Evolutionary conservation across 2,329 filamentous ascomycete genomes (phyloP).

Genomic region (Hypoxylon sp.): DNA sequence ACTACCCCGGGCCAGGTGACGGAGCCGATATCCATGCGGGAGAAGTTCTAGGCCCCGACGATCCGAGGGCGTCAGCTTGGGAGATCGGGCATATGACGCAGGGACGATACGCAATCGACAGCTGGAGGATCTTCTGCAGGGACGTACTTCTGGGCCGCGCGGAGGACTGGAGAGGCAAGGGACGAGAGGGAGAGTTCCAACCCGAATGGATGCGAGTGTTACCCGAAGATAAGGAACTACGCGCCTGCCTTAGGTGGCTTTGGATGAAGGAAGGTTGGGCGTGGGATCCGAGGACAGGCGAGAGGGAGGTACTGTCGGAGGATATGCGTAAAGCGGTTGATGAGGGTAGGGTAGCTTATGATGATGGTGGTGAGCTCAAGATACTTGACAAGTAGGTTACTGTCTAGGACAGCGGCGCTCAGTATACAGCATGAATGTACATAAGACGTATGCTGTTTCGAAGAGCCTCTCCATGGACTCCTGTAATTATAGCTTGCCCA

Average conservation of each 20-base stretch:
- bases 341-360: constrained; percentile 70
- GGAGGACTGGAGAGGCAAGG: constrained; percentile 74
- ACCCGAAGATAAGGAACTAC: constrained; percentile 88
- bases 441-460: neutral
- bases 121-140: constrained; percentile 93
- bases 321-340: constrained; percentile 71
- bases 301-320: constrained; percentile 66
- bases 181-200: constrained; percentile 71
- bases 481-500: neutral
- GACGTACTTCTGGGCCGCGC: constrained; percentile 79
- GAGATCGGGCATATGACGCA: constrained; percentile 90
- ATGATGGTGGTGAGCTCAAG: constrained; percentile 63
- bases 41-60: constrained; percentile 51
- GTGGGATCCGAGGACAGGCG: constrained; percentile 82
- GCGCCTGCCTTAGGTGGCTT: constrained; percentile 89
- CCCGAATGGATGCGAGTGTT: constrained; percentile 93
- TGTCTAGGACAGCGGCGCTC: neutral
- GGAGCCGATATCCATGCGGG: constrained; percentile 52
- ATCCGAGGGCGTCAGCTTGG: constrained; percentile 63
- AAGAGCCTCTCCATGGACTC: neutral
- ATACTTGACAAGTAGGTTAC: constrained; percentile 54
- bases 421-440: neutral
- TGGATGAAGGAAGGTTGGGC: constrained; percentile 89
- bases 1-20: constrained; percentile 58
- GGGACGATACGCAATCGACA: constrained; percentile 87